Conservation (phyloP, 371 early-diverging fungal species). For the Massospora cicadina region DNA sequence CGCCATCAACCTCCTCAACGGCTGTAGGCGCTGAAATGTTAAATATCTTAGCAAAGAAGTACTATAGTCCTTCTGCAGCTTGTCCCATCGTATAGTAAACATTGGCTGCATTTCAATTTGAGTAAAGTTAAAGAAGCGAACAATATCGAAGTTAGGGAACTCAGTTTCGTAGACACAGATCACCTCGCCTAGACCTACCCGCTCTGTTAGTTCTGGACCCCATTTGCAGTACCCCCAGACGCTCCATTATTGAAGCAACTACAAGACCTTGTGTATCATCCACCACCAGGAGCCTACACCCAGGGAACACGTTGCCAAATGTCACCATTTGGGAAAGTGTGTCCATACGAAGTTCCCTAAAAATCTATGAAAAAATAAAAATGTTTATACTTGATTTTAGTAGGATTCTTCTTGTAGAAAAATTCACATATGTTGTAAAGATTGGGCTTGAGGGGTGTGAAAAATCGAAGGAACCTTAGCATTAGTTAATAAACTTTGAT, state of each 20-base stretch:
- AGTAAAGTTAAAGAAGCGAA: conserved; percentile 63
- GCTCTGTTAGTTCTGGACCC: conserved; percentile 6
- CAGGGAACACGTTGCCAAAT: conserved; percentile 58
- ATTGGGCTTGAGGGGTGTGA: conserved; percentile 64
- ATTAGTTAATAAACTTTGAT: background rate
- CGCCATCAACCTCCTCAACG: background rate
- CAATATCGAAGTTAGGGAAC: conserved; percentile 47
- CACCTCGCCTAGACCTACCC: conserved; percentile 27
- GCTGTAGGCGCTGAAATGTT: background rate
- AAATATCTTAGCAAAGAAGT: conserved; percentile 5
- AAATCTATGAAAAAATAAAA: background rate
- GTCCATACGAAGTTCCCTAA: conserved; percentile 67
- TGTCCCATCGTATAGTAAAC: conserved; percentile 46
- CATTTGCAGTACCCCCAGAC: conserved; percentile 38
- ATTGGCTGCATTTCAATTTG: conserved; percentile 29
- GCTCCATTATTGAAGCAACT: conserved; percentile 57
- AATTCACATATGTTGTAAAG: conserved; percentile 56
- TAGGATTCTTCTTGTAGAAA: conserved; percentile 57
- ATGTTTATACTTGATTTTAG: conserved; percentile 44
- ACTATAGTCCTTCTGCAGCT: conserved; percentile 12
- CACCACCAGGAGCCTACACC: conserved; percentile 47
- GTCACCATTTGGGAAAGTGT: conserved; percentile 79
- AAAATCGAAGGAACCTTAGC: conserved; percentile 58
- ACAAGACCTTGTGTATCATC: conserved; percentile 84
- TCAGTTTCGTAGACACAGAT: conserved; percentile 62